phyloP scores from a whole-genome alignment of 306 rosid genomes.

The Cicer yamashitae region DNA sequence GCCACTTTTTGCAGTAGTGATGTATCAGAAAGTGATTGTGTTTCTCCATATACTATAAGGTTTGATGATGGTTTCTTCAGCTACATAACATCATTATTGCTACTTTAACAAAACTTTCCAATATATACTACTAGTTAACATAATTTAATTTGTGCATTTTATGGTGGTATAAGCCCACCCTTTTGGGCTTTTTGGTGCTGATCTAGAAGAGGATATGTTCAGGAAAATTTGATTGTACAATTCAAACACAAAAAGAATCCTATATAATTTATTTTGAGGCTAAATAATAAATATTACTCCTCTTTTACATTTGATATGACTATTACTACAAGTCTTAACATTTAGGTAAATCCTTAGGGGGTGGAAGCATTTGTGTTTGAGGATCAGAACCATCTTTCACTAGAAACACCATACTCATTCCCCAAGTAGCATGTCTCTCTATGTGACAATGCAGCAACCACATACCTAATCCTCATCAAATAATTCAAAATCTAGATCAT shows the following conservation, averaged over 20 bases:
- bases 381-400: conserved; percentile 51
- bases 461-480: conserved; percentile 43
- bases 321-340: conserved; percentile 28
- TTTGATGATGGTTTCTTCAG: conserved; percentile 7
- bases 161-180: no score
- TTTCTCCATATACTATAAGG: no score
- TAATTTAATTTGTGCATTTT: no score
- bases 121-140: no score
- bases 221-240: background rate
- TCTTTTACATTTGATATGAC: background rate
- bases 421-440: conserved; percentile 57
- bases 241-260: background rate
- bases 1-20: background rate
- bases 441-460: conserved; percentile 66
- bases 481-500: background rate
- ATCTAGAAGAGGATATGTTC: background rate
- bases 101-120: no score
- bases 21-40: background rate
- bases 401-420: conserved; percentile 56
- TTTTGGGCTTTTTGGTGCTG: no score
- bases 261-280: background rate
- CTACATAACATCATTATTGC: conserved; percentile 31
- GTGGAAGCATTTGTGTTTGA: conserved; percentile 40
- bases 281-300: background rate
- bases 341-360: conserved; percentile 41